Conservation (phyloP, 2,329 filamentous ascomycete species). For the Claviceps maximensis region DNA sequence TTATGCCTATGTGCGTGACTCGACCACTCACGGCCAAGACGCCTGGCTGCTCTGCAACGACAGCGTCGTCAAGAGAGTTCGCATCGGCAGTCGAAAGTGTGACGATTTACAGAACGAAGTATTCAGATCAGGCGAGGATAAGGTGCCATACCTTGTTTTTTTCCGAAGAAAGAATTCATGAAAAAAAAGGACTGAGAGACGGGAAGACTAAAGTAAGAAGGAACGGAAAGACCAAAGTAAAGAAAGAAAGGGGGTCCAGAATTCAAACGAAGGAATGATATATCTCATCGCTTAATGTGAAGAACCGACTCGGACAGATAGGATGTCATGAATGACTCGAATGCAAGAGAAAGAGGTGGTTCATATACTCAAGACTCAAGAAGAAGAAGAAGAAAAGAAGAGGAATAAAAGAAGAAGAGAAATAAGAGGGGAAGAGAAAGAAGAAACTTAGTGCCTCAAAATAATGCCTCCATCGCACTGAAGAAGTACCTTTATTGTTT, state of each 20-base stretch:
- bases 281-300: no score
- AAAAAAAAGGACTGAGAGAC: no score
- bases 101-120: slow-evolving; percentile 25
- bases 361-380: not conserved
- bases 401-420: no score
- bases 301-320: no score
- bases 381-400: not conserved
- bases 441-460: no score
- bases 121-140: slow-evolving; percentile 23
- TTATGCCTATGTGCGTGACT: slow-evolving; percentile 53
- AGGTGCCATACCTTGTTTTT: slow-evolving; percentile 35
- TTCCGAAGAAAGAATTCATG: slow-evolving; percentile 25
- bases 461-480: no score
- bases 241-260: not conserved
- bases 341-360: no score
- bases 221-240: not conserved
- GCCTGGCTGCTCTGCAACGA: slow-evolving; percentile 41
- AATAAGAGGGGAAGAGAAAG: no score
- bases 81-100: slow-evolving; percentile 23
- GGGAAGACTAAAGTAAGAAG: no score
- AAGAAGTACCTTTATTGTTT: no score
- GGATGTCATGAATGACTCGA: no score
- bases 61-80: slow-evolving; percentile 24
- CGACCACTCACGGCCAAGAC: slow-evolving; percentile 28
- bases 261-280: not conserved